A percentile compares a stretch with the other conserved stretches of the same genome.
Evolutionary conservation across 2,329 filamentous ascomycete species (phyloP).

Genomic region (Dactylonectria macrodidyma): DNA sequence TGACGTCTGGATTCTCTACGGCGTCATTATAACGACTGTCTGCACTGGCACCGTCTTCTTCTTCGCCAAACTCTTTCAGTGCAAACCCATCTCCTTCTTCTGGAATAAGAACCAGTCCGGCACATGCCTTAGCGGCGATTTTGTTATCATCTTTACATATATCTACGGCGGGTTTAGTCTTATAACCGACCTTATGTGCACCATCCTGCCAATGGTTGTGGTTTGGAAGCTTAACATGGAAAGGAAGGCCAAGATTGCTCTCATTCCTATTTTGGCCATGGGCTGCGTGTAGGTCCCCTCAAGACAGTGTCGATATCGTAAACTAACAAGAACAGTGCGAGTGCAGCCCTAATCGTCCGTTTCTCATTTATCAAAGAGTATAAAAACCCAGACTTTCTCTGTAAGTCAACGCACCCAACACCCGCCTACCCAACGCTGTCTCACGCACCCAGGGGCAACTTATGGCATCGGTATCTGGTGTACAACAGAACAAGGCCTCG

Average conservation of each 20-base stretch:
- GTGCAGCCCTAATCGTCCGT: slow-evolving; percentile 59
- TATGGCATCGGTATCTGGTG: slow-evolving; percentile 65
- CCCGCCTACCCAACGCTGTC: slow-evolving; percentile 11
- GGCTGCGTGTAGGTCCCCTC: slow-evolving; percentile 62
- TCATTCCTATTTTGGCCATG: slow-evolving; percentile 68
- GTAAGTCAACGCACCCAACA: slow-evolving; percentile 46
- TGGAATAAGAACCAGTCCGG: slow-evolving; percentile 55
- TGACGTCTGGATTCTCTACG: slow-evolving; percentile 55
- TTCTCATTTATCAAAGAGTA: slow-evolving; percentile 57
- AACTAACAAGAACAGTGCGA: slow-evolving; percentile 53
- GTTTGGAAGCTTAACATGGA: slow-evolving; percentile 70
- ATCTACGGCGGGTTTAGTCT: slow-evolving; percentile 66
- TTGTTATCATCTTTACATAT: slow-evolving; percentile 53
- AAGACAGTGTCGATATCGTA: too few species aligned
- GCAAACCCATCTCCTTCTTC: slow-evolving; percentile 56
- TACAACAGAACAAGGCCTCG: slow-evolving; percentile 62
- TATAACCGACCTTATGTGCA: slow-evolving; percentile 65
- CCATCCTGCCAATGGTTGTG: slow-evolving; percentile 67
- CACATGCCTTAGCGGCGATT: slow-evolving; percentile 54
- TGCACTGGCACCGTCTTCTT: slow-evolving; percentile 56
- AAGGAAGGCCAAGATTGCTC: slow-evolving; percentile 63
- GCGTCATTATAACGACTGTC: slow-evolving; percentile 53
- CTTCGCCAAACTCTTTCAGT: slow-evolving; percentile 59
- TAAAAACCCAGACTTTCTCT: slow-evolving; percentile 59
- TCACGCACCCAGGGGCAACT: slow-evolving; percentile 51